A percentile compares a stretch with the other conserved stretches of the same genome.
phyloP scores from a whole-genome alignment of 768 basidiomycete species.

The Suillus subluteus region DNA sequence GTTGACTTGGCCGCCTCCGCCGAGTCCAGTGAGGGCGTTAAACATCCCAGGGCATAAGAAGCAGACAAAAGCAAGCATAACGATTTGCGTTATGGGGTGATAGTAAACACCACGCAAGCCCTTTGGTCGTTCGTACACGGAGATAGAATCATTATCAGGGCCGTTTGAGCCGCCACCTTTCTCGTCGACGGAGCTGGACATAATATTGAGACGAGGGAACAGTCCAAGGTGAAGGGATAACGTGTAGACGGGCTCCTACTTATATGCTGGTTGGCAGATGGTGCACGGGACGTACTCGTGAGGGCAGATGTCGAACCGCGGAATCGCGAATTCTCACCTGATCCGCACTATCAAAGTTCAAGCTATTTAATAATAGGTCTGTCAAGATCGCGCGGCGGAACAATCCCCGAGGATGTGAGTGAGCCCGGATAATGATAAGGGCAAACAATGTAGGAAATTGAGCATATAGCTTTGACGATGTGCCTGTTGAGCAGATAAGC shows the following conservation, averaged over 20 bases:
- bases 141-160: slow-evolving; percentile 2
- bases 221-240: not conserved
- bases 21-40: slow-evolving; percentile 77
- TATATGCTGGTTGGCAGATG: not conserved
- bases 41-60: slow-evolving; percentile 64
- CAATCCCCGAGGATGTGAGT: not conserved
- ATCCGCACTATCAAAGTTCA: not conserved
- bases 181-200: slow-evolving; percentile 5
- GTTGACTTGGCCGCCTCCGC: slow-evolving; percentile 76
- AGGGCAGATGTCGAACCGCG: not conserved
- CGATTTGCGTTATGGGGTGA: slow-evolving; percentile 57
- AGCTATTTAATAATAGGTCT: not conserved
- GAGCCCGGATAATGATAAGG: not conserved
- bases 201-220: not conserved
- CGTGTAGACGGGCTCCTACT: not conserved
- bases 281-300: not conserved
- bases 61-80: slow-evolving; percentile 73
- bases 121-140: slow-evolving; percentile 44
- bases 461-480: not conserved
- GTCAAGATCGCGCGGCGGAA: not conserved
- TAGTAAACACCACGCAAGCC: slow-evolving; percentile 60
- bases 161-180: slow-evolving; percentile 1
- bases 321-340: not conserved
- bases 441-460: not conserved
- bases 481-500: not conserved